phyloP scores from a whole-genome alignment of 306 rosid species.

The Quercus bicolor region DNA sequence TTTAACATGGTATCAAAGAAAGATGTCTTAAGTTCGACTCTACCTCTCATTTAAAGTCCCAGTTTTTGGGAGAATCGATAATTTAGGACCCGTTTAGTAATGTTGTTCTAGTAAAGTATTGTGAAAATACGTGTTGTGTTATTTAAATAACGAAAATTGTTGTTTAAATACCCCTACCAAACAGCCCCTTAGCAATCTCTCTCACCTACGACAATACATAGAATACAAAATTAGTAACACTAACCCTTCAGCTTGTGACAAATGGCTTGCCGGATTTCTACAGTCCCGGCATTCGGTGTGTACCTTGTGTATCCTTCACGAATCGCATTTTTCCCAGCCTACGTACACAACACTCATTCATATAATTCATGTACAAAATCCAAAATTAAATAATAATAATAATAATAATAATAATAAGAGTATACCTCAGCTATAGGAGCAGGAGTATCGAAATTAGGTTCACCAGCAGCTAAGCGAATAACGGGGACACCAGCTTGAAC shows the following conservation, averaged over 20 bases:
- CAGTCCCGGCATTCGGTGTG: conserved; percentile 74
- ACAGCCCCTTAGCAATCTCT: too few species aligned
- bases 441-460: conserved; percentile 93
- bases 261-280: conserved; percentile 83
- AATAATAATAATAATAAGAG: not conserved
- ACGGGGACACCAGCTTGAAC: conserved; percentile 85
- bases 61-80: too few species aligned
- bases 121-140: too few species aligned
- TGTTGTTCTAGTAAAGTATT: too few species aligned
- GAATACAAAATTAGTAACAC: not conserved
- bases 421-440: conserved; percentile 40
- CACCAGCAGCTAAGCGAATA: conserved; percentile 85
- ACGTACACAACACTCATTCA: not conserved
- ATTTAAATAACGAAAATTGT: too few species aligned
- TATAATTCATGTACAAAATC: too few species aligned
- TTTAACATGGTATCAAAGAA: too few species aligned
- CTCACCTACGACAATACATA: not conserved
- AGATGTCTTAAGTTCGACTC: too few species aligned
- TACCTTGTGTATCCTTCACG: conserved; percentile 83
- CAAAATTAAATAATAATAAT: not conserved
- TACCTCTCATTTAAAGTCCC: too few species aligned
- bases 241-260: conserved; percentile 82
- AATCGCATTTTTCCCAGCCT: conserved; percentile 94
- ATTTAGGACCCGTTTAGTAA: too few species aligned
- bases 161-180: too few species aligned